phyloP scores from a whole-genome alignment of 805 yeast species.

The Priceomyces melissophilus region DNA sequence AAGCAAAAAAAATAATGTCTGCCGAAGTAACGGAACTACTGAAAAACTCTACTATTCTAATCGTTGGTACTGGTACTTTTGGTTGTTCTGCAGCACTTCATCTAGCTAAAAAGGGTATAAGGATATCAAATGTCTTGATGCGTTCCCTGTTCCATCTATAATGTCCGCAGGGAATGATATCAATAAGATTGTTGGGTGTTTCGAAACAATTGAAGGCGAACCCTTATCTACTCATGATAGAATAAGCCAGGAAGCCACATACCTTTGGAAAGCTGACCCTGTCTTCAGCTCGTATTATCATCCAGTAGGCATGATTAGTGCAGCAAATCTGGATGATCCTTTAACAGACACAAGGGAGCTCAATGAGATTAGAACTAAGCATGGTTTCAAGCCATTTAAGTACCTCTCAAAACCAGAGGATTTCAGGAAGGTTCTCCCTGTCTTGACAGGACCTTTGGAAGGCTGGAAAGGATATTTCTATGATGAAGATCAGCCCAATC shows the following conservation, averaged over 20 bases:
- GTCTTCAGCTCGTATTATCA: neutral
- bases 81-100: conserved; percentile 51
- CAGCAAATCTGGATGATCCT: neutral
- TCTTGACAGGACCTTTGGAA: neutral
- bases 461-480: conserved; percentile 2
- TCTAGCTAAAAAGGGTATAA: conserved; percentile 31
- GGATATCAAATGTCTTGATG: conserved; percentile 4
- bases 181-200: conserved; percentile 4
- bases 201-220: neutral
- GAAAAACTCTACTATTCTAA: conserved; percentile 19
- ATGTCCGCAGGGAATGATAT: conserved; percentile 8
- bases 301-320: neutral
- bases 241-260: neutral
- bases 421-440: neutral
- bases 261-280: neutral
- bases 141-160: conserved; percentile 3
- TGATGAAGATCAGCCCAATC: neutral
- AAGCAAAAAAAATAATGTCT: too few species aligned
- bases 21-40: neutral
- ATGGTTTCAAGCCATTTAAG: neutral
- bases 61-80: conserved; percentile 52
- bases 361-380: neutral
- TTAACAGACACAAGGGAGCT: neutral
- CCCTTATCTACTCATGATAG: neutral
- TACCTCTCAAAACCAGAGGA: neutral